Evolutionary conservation across 1,284 basidiomycete species (phyloP).

Genomic region (Austroboletus niveus): DNA sequence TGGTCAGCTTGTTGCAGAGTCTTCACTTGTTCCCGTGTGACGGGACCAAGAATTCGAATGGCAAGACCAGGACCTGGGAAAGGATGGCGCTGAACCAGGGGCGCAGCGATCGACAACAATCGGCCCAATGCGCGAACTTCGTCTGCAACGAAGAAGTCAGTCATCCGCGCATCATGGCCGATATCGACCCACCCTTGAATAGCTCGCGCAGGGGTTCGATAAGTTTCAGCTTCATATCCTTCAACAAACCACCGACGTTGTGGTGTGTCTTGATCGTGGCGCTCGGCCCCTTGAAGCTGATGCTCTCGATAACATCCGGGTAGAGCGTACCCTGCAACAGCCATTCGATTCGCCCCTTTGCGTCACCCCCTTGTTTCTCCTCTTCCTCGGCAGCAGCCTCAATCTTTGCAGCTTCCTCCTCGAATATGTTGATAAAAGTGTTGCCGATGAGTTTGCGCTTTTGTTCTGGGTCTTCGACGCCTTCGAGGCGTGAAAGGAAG

Average conservation of each 20-base stretch:
- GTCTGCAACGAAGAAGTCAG: constrained; percentile 49
- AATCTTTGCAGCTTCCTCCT: constrained; percentile 88
- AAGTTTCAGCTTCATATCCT: constrained; percentile 98
- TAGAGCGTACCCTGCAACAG: constrained; percentile 96
- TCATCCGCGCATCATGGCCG: background rate
- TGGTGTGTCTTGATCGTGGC: constrained; percentile 99
- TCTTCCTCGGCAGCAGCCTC: constrained; percentile 83
- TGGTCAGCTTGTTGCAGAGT: constrained; percentile 94
- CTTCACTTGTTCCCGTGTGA: constrained; percentile 90
- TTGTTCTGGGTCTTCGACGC: constrained; percentile 93
- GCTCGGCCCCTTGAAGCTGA: constrained; percentile 98
- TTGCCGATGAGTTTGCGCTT: constrained; percentile 99
- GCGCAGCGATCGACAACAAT: constrained; percentile 88
- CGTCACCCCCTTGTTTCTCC: constrained; percentile 62
- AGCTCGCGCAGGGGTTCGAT: constrained; percentile 97
- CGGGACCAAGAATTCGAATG: constrained; percentile 97
- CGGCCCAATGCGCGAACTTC: constrained; percentile 94
- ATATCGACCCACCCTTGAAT: constrained; percentile 82
- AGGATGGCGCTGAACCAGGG: constrained; percentile 96
- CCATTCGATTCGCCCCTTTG: constrained; percentile 95
- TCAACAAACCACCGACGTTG: constrained; percentile 95
- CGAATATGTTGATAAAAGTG: constrained; percentile 98
- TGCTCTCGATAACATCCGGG: constrained; percentile 99
- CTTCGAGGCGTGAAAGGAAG: constrained; percentile 88
- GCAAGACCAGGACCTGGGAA: constrained; percentile 99